A percentile compares a stretch with the other conserved stretches of the same genome.
phyloP scores from a whole-genome alignment of 176 grass and related monocot genomes.

The Typha latifolia region DNA sequence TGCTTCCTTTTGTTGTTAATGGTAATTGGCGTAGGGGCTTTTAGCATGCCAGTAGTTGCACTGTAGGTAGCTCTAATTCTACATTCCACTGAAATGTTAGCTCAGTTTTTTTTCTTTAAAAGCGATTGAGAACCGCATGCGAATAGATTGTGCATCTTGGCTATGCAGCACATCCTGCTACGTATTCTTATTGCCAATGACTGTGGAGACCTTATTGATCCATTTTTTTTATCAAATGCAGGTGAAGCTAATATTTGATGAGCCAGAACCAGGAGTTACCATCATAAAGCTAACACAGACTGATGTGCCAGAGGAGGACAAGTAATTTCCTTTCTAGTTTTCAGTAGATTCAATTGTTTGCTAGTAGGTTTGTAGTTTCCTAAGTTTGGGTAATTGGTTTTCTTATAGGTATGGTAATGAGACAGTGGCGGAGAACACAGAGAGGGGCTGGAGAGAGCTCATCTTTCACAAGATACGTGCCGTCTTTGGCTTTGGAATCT shows the following conservation, averaged over 20 bases:
- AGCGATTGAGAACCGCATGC: no score
- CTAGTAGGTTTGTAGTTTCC: not conserved
- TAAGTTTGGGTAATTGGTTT: not conserved
- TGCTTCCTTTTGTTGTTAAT: not conserved
- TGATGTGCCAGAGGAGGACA: constrained; percentile 93
- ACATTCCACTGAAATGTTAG: no score
- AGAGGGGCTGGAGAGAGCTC: constrained; percentile 85
- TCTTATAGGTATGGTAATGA: constrained; percentile 71
- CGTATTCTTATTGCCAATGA: no score
- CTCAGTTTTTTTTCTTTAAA: no score
- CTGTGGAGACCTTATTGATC: no score
- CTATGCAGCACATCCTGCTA: no score
- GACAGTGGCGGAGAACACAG: constrained; percentile 91
- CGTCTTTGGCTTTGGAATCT: constrained; percentile 93
- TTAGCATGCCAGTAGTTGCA: not conserved
- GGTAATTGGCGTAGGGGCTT: not conserved
- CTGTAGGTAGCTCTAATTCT: no score
- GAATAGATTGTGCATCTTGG: no score
- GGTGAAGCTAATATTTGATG: constrained; percentile 78
- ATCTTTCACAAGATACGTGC: constrained; percentile 95
- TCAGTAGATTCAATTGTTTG: not conserved
- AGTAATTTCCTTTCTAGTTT: constrained; percentile 27
- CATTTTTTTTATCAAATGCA: constrained; percentile 24
- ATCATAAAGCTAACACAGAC: constrained; percentile 84
- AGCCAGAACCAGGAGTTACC: constrained; percentile 77